These are phyloP conservation scores for Plasmodium sp. DNA, from an alignment of 169 alveolate species.

Conservation along the genomic window DNA sequence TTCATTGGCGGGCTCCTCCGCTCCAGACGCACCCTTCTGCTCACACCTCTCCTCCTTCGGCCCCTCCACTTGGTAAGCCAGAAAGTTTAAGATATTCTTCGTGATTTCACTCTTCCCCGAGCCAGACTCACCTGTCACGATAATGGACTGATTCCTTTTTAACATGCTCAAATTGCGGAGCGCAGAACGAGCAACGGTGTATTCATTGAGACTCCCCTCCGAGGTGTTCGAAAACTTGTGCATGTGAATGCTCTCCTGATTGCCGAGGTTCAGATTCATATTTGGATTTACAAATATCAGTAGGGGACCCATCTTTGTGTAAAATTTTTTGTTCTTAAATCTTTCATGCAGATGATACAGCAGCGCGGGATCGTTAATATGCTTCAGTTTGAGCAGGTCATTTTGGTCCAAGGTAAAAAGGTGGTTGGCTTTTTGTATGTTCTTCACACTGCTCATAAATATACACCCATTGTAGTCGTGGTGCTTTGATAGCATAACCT, in stretches of 20 bases:
- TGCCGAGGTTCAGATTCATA: background rate
- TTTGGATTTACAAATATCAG: conserved; percentile 39
- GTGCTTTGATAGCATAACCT: conserved; percentile 5
- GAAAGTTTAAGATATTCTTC: conserved; percentile 88
- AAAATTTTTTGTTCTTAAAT: conserved; percentile 20
- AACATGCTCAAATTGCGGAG: conserved; percentile 10
- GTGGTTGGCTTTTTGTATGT: conserved; percentile 29
- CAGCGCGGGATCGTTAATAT: conserved; percentile 37
- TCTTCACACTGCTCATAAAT: background rate
- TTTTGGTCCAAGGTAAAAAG: conserved; percentile 38
- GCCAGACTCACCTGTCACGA: conserved; percentile 95
- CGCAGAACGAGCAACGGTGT: conserved; percentile 18
- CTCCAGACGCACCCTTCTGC: background rate
- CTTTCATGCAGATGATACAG: conserved; percentile 37
- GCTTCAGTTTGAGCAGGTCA: conserved; percentile 42
- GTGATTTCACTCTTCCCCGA: conserved; percentile 96
- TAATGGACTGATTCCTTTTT: conserved; percentile 88
- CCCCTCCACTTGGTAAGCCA: conserved; percentile 76
- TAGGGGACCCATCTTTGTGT: conserved; percentile 72
- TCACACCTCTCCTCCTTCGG: background rate
- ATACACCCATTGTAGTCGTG: conserved; percentile 11
- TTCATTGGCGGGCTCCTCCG: background rate
- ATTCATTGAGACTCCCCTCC: conserved; percentile 22
- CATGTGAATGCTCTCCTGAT: conserved; percentile 20
- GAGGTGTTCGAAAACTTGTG: background rate